phyloP scores from a whole-genome alignment of 75 land plant species.

The Sequoiadendron giganteum region DNA sequence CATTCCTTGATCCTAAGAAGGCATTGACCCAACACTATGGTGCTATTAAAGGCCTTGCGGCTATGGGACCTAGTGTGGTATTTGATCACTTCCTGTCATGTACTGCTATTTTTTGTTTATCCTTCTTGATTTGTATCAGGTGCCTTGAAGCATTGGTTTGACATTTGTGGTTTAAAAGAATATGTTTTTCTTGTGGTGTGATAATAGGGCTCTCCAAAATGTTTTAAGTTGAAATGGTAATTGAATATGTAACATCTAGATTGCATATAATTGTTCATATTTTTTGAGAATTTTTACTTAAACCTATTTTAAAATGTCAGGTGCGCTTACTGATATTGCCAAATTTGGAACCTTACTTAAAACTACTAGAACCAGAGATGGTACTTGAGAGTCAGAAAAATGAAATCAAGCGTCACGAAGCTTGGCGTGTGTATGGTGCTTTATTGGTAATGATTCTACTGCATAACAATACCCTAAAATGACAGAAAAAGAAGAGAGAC shows the following conservation, averaged over 20 bases:
- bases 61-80: conserved; percentile 89
- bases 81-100: not conserved
- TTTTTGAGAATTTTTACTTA: not conserved
- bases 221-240: not conserved
- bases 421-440: conserved; percentile 93
- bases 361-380: conserved; percentile 80
- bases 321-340: conserved; percentile 80
- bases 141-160: not conserved
- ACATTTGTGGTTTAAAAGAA: not conserved
- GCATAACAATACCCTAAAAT: not conserved
- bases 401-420: conserved; percentile 79
- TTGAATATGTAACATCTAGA: too few relatives aligned
- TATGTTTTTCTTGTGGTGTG: not conserved
- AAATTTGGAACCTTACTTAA: conserved; percentile 81
- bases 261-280: not conserved
- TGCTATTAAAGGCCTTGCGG: conserved; percentile 90
- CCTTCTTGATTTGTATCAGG: not conserved
- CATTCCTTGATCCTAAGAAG: conserved; percentile 86
- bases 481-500: not conserved
- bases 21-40: conserved; percentile 95
- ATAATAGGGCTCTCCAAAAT: not conserved
- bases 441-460: conserved; percentile 57
- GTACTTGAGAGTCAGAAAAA: conserved; percentile 80
- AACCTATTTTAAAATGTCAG: conserved; percentile 26
- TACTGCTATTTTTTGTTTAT: not conserved